Evolutionary conservation across 257 asterid genomes (phyloP).

Genomic region (Solanum rostratum): DNA sequence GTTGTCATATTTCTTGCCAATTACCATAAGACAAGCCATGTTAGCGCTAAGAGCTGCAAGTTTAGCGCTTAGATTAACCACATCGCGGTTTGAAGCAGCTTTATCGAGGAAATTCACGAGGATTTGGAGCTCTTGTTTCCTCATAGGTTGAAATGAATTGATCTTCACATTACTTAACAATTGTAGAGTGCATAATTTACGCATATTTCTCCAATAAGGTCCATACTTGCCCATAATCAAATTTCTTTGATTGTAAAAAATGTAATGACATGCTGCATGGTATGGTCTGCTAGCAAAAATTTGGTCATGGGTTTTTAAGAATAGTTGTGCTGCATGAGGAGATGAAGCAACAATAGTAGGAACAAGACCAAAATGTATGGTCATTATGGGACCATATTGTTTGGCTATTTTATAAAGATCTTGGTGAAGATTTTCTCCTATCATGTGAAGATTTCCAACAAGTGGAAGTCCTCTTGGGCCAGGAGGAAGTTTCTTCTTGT

Average conservation of each 20-base stretch:
- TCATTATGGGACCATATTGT: background rate
- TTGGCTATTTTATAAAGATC: background rate
- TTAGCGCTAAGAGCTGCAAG: no score
- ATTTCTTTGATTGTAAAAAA: no score
- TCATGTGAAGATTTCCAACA: background rate
- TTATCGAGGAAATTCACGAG: background rate
- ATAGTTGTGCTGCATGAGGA: background rate
- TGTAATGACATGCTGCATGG: no score
- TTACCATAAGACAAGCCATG: background rate
- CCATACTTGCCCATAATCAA: no score
- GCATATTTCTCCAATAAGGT: constrained; percentile 3
- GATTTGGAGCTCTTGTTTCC: background rate
- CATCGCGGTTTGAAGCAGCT: no score
- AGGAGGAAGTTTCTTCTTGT: background rate
- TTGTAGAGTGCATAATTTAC: background rate
- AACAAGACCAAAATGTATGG: background rate
- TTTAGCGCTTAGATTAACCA: no score
- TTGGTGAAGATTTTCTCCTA: background rate
- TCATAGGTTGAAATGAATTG: background rate
- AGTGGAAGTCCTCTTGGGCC: background rate
- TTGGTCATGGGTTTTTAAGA: constrained; percentile 5
- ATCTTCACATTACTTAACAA: background rate
- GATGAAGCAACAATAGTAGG: background rate
- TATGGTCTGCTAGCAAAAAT: background rate
- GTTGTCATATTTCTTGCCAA: constrained; percentile 1